Conservation (phyloP, 331 rosid genomes). For the Quercus lobata region DNA sequence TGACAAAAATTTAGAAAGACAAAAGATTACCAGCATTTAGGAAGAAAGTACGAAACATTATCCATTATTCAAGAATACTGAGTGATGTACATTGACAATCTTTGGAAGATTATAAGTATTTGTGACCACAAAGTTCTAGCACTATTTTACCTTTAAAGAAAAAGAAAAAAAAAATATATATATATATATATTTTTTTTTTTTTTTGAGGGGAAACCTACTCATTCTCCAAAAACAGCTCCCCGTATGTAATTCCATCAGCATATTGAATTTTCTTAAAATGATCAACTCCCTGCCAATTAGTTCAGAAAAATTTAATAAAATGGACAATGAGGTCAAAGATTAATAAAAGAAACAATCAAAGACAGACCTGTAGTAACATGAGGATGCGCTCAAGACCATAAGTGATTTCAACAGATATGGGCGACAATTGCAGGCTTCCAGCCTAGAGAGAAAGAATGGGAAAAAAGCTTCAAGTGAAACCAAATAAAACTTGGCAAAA, state of each 20-base stretch:
- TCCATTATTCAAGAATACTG: background rate
- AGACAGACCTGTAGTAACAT: slow-evolving; percentile 83
- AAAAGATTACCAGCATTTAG: background rate
- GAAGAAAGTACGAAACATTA: background rate
- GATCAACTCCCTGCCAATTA: slow-evolving; percentile 89
- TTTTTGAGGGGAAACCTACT: slow-evolving; percentile 36
- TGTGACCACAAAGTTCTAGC: background rate
- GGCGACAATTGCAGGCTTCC: slow-evolving; percentile 93
- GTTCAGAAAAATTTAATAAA: slow-evolving; percentile 14
- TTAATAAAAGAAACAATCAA: slow-evolving; percentile 10
- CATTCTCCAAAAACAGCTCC: slow-evolving; percentile 94
- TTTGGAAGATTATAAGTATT: slow-evolving; percentile 2
- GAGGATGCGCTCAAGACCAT: slow-evolving; percentile 97
- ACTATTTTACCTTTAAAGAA: slow-evolving; percentile 6
- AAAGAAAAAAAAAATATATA: background rate
- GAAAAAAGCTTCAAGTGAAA: background rate
- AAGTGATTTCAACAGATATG: slow-evolving; percentile 91
- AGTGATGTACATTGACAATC: background rate
- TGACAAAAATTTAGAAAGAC: background rate
- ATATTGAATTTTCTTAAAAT: slow-evolving; percentile 89
- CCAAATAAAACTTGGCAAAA: background rate
- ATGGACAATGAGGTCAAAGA: slow-evolving; percentile 7
- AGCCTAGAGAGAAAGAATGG: slow-evolving; percentile 48
- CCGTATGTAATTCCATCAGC: slow-evolving; percentile 95
- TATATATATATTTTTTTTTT: too few species aligned